A percentile compares a stretch with the other conserved stretches of the same genome.
Evolutionary conservation across 2,329 filamentous ascomycete genomes (phyloP).

Genomic region (Diaporthe longicolla): DNA sequence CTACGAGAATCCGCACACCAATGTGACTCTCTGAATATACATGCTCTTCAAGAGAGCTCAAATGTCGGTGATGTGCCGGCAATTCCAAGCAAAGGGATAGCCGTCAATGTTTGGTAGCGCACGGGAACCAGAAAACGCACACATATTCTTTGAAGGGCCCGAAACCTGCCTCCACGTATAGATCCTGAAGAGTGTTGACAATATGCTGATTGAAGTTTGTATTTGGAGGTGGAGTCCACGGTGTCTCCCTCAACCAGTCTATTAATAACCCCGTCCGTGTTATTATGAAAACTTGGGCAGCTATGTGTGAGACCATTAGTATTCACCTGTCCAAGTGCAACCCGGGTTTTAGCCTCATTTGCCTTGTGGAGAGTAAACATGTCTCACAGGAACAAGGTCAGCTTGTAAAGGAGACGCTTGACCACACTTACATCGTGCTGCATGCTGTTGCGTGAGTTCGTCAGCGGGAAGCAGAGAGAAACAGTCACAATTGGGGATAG

Average conservation of each 20-base stretch:
- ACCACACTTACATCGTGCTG: constrained; percentile 2
- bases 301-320: neutral
- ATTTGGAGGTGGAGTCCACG: neutral
- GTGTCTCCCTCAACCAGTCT: neutral
- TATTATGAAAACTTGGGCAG: neutral
- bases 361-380: neutral
- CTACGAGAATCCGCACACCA: no score
- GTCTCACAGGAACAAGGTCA: neutral
- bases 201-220: neutral
- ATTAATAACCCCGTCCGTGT: neutral
- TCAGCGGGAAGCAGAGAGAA: neutral
- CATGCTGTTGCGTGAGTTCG: neutral
- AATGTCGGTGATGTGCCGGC: neutral
- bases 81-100: neutral
- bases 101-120: neutral
- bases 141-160: neutral
- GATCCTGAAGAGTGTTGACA: neutral
- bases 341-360: no score
- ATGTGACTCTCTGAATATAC: no score
- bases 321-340: no score
- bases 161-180: neutral
- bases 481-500: neutral
- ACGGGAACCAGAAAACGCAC: neutral
- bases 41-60: no score
- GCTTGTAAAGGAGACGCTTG: neutral